Percentiles rank a stretch among this genome's conserved stretches.
Evolutionary conservation across 129 eudicot species (phyloP).

Genomic region (Apium graveolens): DNA sequence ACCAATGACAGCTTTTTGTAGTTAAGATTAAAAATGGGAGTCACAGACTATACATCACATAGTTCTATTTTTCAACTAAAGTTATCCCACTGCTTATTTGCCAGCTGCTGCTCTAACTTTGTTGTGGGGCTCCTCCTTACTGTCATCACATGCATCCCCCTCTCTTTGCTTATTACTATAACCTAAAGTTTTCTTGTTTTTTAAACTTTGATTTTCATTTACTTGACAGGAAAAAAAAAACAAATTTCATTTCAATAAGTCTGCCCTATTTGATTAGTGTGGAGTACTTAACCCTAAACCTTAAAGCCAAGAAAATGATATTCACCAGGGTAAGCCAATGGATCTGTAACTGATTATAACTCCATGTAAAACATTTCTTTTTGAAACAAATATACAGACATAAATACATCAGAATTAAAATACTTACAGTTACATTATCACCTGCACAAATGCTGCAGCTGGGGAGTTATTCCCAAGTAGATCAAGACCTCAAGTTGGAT

Average conservation of each 20-base stretch:
- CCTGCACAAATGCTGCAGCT: neutral
- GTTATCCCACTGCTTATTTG: neutral
- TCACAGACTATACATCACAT: constrained; percentile 5
- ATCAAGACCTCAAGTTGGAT: neutral
- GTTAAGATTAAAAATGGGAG: constrained; percentile 21
- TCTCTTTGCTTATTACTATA: neutral
- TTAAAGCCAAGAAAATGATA: too few species aligned
- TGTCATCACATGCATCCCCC: constrained; percentile 31
- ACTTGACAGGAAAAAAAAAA: too few species aligned
- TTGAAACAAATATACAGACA: too few species aligned
- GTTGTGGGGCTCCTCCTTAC: constrained; percentile 22
- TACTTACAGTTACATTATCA: neutral
- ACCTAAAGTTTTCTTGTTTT: neutral
- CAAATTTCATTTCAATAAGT: too few species aligned
- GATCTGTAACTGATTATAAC: too few species aligned
- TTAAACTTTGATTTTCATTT: neutral
- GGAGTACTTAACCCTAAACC: too few species aligned
- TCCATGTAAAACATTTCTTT: too few species aligned
- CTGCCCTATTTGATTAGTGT: too few species aligned
- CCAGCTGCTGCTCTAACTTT: constrained; percentile 14
- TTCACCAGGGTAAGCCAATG: too few species aligned
- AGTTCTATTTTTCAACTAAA: constrained; percentile 25
- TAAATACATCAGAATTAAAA: too few species aligned
- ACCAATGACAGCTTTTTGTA: constrained; percentile 3
- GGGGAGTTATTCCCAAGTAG: neutral